Percentiles rank a stretch among this genome's conserved stretches.
These are phyloP conservation scores for Chaetomiaceae sp. DNA, from an alignment of 2,329 filamentous ascomycete species.

Conservation along the genomic window DNA sequence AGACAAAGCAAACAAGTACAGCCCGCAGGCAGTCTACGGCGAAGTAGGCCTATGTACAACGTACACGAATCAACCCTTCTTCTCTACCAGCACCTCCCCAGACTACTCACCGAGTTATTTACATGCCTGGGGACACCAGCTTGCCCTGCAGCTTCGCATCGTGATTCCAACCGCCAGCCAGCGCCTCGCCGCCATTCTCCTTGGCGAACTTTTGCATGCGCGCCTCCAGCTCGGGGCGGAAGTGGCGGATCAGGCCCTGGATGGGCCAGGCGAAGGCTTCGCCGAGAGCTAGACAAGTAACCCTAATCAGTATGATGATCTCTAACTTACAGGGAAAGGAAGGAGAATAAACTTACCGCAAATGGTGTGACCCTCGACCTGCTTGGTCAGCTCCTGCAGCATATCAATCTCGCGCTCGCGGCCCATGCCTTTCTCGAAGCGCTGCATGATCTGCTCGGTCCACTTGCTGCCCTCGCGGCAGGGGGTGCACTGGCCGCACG, in stretches of 20 bases:
- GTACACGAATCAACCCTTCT: not conserved
- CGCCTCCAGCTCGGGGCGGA: constrained; percentile 90
- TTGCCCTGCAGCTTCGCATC: constrained; percentile 72
- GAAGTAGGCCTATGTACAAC: constrained; percentile 14
- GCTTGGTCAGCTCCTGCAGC: constrained; percentile 98
- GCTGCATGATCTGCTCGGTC: constrained; percentile 98
- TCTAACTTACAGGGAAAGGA: not conserved
- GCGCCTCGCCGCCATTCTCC: constrained; percentile 65
- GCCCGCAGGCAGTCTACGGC: constrained; percentile 4
- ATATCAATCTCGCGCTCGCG: constrained; percentile 95
- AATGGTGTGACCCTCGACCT: constrained; percentile 98
- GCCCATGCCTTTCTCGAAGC: constrained; percentile 88
- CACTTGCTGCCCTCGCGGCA: constrained; percentile 98
- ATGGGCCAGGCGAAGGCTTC: constrained; percentile 99
- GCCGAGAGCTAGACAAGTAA: constrained; percentile 61
- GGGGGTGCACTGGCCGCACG: constrained; percentile 97
- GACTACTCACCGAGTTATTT: constrained; percentile 33
- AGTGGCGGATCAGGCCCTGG: constrained; percentile 96
- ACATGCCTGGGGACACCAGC: constrained; percentile 86
- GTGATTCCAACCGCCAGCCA: constrained; percentile 85
- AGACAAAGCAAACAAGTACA: constrained; percentile 15
- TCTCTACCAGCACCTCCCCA: not conserved
- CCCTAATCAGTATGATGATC: constrained; percentile 28
- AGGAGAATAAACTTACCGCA: constrained; percentile 61
- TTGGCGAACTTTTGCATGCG: constrained; percentile 77